Evolutionary conservation across 2,329 filamentous ascomycete genomes (phyloP), one percentile per base, ranked within the genome.

Genomic region (Cadophora luteo-olivacea): DNA sequence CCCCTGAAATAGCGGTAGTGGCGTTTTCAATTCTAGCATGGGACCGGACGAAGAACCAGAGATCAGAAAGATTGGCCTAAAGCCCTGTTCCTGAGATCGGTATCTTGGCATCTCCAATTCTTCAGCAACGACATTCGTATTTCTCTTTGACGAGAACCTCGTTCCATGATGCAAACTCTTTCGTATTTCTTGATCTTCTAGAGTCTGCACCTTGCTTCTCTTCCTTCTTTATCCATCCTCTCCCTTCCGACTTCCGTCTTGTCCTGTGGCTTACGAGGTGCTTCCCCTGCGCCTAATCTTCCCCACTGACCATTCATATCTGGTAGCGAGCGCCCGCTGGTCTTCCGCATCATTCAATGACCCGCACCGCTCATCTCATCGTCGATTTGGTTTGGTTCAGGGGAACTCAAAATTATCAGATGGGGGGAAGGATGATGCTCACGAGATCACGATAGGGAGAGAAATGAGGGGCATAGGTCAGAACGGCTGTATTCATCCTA

Each of bases 241-340:
- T 41, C 29, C 8, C 4, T 32, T 54, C 51, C 54, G 54, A 58
- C 54, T 38, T 58, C 54, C 54, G 54, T 58, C 54, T 58, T 38
- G 54, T 38, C 32, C 16, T n/a, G 38, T 41, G 38, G 7, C 38
- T 41, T 14, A 9, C 38, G 14, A 41, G 38, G 3, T 41, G 3
- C 45, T 48, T 4, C 45, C 32, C 54, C 54, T 38, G 54, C 54
- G 54, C 54, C 14, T 38, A 38, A 24, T 14, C 19, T 14, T 22
- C 32, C 54, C 54, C 29, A n/a, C 54, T 36, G n/a, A 11, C 54
- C 33, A 58, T 38, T 38, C 33, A 58, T 32, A 54, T 16, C 54
- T 38, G 33, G 33, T 12, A 58, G n/a, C 54, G 33, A 58, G 32
- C 29, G n/a, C 32, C 54, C 45, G 19, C 45, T 22, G 45, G 16